Conservation (phyloP, 345 rosid genomes). For the Populus simonii region DNA sequence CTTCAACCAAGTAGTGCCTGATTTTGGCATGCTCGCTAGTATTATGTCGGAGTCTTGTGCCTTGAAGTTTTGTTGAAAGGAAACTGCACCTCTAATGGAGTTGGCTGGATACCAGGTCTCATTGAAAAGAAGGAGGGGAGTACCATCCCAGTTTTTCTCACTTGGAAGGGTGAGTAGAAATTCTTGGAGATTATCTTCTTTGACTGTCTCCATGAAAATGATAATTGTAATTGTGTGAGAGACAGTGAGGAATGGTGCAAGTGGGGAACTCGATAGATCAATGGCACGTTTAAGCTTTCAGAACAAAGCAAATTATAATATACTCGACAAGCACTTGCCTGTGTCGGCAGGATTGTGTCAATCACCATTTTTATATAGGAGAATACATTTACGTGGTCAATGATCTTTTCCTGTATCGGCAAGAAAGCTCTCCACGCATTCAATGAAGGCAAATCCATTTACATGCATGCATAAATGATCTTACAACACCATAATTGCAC, state of each 20-base stretch:
- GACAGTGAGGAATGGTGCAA: not conserved
- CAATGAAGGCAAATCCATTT: too few species aligned
- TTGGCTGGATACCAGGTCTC: constrained; percentile 69
- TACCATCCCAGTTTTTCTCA: constrained; percentile 65
- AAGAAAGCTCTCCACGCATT: too few species aligned
- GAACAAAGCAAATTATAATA: too few species aligned
- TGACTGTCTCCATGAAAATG: not conserved
- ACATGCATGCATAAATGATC: too few species aligned
- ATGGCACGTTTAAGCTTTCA: too few species aligned
- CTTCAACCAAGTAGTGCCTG: constrained; percentile 49
- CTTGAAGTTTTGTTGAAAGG: constrained; percentile 35
- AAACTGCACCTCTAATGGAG: constrained; percentile 50
- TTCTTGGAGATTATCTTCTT: constrained; percentile 33
- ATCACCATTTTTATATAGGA: too few species aligned
- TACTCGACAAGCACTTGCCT: too few species aligned
- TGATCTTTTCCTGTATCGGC: too few species aligned
- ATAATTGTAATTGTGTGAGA: not conserved
- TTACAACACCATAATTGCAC: too few species aligned
- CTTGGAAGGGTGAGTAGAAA: constrained; percentile 48
- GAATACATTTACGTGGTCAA: too few species aligned
- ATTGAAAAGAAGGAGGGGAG: constrained; percentile 47
- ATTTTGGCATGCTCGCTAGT: constrained; percentile 34
- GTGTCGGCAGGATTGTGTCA: too few species aligned
- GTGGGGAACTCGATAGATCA: too few species aligned
- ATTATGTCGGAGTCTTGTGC: constrained; percentile 28